Conservation (phyloP, 148 eudicot genomes). For the Rhododendron ferrugineum region DNA sequence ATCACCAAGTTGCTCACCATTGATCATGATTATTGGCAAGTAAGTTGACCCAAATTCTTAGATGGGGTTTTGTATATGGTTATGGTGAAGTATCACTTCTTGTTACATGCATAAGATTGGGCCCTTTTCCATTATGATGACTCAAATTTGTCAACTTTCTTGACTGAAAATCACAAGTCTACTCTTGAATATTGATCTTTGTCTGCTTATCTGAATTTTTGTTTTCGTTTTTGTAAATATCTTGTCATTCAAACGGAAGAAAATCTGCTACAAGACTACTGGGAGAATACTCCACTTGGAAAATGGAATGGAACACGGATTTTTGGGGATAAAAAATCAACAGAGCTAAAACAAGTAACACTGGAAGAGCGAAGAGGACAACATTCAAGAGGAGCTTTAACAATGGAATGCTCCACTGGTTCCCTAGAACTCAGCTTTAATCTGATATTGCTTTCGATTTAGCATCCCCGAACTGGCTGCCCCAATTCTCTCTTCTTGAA, state of each 20-base stretch:
- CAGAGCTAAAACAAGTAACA: background rate
- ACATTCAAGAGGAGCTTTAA: background rate
- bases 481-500: background rate
- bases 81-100: background rate
- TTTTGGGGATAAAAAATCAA: background rate
- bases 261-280: background rate
- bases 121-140: background rate
- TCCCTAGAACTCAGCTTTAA: background rate
- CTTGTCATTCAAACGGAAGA: background rate
- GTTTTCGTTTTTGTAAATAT: background rate
- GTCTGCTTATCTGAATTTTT: background rate
- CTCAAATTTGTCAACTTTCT: background rate
- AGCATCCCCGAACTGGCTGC: background rate
- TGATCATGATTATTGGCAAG: constrained; percentile 93
- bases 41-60: constrained; percentile 27
- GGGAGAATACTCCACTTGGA: background rate
- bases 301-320: background rate
- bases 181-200: background rate
- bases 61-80: background rate
- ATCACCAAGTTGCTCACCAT: constrained; percentile 82
- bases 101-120: background rate
- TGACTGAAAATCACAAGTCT: background rate
- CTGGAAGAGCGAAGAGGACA: background rate
- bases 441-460: background rate
- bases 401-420: background rate